A percentile compares a stretch with the other conserved stretches of the same genome.
phyloP scores from a whole-genome alignment of 2,329 filamentous ascomycete genomes.

The Ascochyta fabae region DNA sequence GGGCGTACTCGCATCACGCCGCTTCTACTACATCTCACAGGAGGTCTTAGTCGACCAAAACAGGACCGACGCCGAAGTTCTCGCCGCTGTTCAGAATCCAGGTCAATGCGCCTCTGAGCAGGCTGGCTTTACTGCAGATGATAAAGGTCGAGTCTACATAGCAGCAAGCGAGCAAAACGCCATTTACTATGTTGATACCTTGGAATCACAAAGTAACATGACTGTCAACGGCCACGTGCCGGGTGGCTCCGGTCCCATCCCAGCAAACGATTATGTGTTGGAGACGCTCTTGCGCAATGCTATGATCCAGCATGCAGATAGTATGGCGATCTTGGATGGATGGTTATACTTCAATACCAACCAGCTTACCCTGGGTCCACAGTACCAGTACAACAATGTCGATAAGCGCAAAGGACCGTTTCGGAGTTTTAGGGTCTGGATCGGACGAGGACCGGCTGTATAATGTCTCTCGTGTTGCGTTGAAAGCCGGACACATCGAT shows the following conservation, averaged over 20 bases:
- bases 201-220: slow-evolving; percentile 42
- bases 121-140: slow-evolving; percentile 53
- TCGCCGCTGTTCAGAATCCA: slow-evolving; percentile 48
- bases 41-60: slow-evolving; percentile 39
- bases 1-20: slow-evolving; percentile 50
- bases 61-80: slow-evolving; percentile 45
- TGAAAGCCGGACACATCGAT: too few species aligned
- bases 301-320: slow-evolving; percentile 54
- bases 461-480: slow-evolving; percentile 14
- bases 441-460: slow-evolving; percentile 48
- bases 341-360: slow-evolving; percentile 55
- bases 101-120: slow-evolving; percentile 52
- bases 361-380: slow-evolving; percentile 48
- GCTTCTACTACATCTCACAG: slow-evolving; percentile 53
- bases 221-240: slow-evolving; percentile 45
- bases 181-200: slow-evolving; percentile 53
- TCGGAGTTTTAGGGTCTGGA: slow-evolving; percentile 44
- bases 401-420: slow-evolving; percentile 49
- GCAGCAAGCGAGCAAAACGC: slow-evolving; percentile 53
- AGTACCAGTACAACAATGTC: slow-evolving; percentile 49
- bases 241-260: slow-evolving; percentile 43
- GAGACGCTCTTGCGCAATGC: slow-evolving; percentile 50
- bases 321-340: slow-evolving; percentile 50
- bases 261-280: slow-evolving; percentile 48
- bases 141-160: slow-evolving; percentile 52